Conservation (phyloP, 2,329 filamentous ascomycete species). For the Exophiala dermatitidis region DNA sequence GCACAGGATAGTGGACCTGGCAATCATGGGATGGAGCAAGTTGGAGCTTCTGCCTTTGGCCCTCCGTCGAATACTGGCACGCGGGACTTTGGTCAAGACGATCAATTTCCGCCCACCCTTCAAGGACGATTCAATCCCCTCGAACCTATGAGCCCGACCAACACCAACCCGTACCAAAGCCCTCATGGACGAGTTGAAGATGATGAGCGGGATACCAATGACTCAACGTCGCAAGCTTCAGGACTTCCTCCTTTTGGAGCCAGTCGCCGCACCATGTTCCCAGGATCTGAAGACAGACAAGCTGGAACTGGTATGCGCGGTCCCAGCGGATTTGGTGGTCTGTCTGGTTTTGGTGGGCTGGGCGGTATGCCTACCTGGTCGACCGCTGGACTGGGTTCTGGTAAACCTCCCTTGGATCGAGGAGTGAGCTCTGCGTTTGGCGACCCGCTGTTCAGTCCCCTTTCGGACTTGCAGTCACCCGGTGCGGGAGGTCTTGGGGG, state of each 20-base stretch:
- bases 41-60: slow-evolving; percentile 54
- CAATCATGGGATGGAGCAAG: slow-evolving; percentile 45
- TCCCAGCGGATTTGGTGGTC: slow-evolving; percentile 24
- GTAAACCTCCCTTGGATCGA: slow-evolving; percentile 59
- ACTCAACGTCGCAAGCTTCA: slow-evolving; percentile 37
- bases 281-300: slow-evolving; percentile 72
- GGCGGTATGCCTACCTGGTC: slow-evolving; percentile 43
- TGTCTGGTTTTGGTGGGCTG: slow-evolving; percentile 60
- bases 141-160: slow-evolving; percentile 79
- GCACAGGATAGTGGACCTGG: slow-evolving; percentile 61
- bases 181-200: slow-evolving; percentile 65
- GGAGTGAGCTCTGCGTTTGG: slow-evolving; percentile 47
- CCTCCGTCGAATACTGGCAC: slow-evolving; percentile 54
- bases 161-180: slow-evolving; percentile 94
- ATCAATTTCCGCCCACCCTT: slow-evolving; percentile 51
- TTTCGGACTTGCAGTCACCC: slow-evolving; percentile 72
- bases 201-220: slow-evolving; percentile 51
- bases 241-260: slow-evolving; percentile 40
- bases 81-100: slow-evolving; percentile 52
- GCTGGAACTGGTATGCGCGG: slow-evolving; percentile 65
- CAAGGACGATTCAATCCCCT: slow-evolving; percentile 45
- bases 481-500: slow-evolving; percentile 59
- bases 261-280: slow-evolving; percentile 43
- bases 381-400: slow-evolving; percentile 55
- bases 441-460: slow-evolving; percentile 62